phyloP scores from a whole-genome alignment of 169 alveolate genomes.

The Cryptosporidium sp. region DNA sequence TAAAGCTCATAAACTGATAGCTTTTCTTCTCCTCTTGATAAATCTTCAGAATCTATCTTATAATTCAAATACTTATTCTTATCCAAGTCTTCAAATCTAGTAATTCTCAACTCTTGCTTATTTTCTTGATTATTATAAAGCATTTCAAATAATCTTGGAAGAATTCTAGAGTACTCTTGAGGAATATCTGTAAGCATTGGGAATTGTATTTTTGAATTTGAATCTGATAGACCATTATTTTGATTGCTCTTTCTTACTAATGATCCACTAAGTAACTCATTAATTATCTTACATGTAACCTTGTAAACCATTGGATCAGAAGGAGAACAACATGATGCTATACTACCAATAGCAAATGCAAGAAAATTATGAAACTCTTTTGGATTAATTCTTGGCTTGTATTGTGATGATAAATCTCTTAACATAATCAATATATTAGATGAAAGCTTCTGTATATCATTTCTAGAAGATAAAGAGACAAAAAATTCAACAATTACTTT shows the following conservation, averaged over 20 bases:
- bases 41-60: constrained; percentile 1
- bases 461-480: constrained; percentile 23
- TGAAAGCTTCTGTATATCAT: neutral
- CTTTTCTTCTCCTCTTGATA: neutral
- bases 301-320: constrained; percentile 33
- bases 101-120: neutral
- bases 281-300: constrained; percentile 28
- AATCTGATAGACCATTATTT: neutral
- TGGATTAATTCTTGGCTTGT: constrained; percentile 24
- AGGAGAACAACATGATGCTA: constrained; percentile 61
- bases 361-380: constrained; percentile 35
- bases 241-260: neutral
- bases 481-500: constrained; percentile 6
- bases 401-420: constrained; percentile 21
- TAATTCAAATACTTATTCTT: constrained; percentile 1
- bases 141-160: constrained; percentile 50
- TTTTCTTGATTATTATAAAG: neutral
- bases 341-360: constrained; percentile 60
- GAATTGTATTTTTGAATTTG: neutral
- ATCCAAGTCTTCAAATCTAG: constrained; percentile 12
- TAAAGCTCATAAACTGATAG: constrained; percentile 19
- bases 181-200: constrained; percentile 60
- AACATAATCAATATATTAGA: constrained; percentile 9
- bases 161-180: constrained; percentile 47
- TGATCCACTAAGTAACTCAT: constrained; percentile 30